Evolutionary conservation across 1,284 basidiomycete species (phyloP), one percentile per base, ranked within the genome.

Genomic region (Malassezia caprae): DNA sequence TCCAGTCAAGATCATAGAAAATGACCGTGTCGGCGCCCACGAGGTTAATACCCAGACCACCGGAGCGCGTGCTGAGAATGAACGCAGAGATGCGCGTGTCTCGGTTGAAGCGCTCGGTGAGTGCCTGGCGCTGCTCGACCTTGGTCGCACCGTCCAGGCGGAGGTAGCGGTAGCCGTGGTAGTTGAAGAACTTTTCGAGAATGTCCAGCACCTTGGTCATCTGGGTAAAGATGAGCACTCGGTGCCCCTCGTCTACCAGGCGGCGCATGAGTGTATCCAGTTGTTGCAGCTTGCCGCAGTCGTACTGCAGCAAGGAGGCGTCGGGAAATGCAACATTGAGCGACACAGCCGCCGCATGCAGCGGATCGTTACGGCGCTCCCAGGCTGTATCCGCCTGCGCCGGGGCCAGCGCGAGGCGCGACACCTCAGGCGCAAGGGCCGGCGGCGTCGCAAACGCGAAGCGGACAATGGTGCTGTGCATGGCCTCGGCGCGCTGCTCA

Each of bases 1-100:
- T 96, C 80, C 94, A 96, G 75, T 96, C 93, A 53, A 88, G 88
- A 73, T 96, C 91, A 73, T 94, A 96, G 76, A 91, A 93, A 49
- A 96, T 82, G 62, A 96, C 91, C 0, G 90, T 94, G 73, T 96
- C 90, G 15, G 91, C 91, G n/a, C 91, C 91, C 8, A 91, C 91
- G 54, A 77, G 59, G 45, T 96, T 96, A 78, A 96, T 94, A 15
- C 91, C 93, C 44, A 96, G 87, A 15, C 91, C 93, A 6, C 93
- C 91, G 3, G 89, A 90, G 51, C 93, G 80, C 3, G 88, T 91
- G 17, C 86, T 89, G 3, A 91, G 85, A 65, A 96, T 96, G 76
- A 96, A 96, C 62, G 87, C 89, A 65, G 93, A 89, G 19, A 96
- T 80, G 50, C 87, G 79, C n/a, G 83, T 69, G 76, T 96, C 90